Percentiles rank a stretch among this genome's conserved stretches.
phyloP scores from a whole-genome alignment of 148 eudicot genomes.

The Dysphania ambrosioides region DNA sequence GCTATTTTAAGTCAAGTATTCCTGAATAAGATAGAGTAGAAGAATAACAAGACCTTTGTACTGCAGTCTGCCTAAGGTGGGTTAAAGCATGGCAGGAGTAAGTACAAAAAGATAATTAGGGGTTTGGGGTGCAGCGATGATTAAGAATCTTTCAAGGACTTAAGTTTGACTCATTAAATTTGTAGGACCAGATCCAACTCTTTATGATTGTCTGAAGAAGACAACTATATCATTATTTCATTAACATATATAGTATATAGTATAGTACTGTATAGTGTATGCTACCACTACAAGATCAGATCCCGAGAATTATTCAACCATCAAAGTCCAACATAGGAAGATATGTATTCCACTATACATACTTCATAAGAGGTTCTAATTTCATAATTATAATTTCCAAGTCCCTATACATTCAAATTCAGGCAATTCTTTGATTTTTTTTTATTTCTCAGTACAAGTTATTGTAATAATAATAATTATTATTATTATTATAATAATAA shows the following conservation, averaged over 20 bases:
- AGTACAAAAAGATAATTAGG: not conserved
- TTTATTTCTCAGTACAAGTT: no score
- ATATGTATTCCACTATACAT: not conserved
- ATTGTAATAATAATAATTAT: no score
- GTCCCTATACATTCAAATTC: slow-evolving; percentile 21
- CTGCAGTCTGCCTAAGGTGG: no score
- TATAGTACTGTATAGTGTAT: no score
- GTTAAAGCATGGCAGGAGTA: not conserved
- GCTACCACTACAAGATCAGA: not conserved
- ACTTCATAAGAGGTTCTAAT: slow-evolving; percentile 3
- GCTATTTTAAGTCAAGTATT: no score
- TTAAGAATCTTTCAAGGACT: slow-evolving; percentile 11
- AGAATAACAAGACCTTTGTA: no score
- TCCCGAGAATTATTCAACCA: slow-evolving; percentile 24
- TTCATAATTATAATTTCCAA: slow-evolving; percentile 17
- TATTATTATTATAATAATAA: no score
- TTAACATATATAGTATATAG: not conserved
- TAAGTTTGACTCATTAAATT: slow-evolving; percentile 10
- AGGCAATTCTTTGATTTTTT: not conserved
- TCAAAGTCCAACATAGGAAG: slow-evolving; percentile 1
- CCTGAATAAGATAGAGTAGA: no score
- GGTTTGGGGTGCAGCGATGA: not conserved
- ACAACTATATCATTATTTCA: slow-evolving; percentile 12
- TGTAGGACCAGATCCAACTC: slow-evolving; percentile 10
- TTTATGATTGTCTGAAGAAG: slow-evolving; percentile 8